A percentile compares a stretch with the other conserved stretches of the same genome.
phyloP scores from a whole-genome alignment of 495 filamentous ascomycete genomes.

The Tetracladium setigerum region DNA sequence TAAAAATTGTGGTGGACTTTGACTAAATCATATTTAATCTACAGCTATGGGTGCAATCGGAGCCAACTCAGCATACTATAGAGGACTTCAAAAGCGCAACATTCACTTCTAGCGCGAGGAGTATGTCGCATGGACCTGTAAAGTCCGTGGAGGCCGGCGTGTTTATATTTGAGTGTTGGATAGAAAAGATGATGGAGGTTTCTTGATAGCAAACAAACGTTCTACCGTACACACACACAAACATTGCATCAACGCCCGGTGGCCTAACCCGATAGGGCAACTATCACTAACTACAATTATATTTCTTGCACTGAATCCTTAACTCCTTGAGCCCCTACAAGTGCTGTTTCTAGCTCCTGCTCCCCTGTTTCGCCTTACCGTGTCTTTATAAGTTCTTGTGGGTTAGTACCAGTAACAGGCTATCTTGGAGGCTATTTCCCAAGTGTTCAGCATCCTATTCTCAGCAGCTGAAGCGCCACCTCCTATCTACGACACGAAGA shows the following conservation, averaged over 20 bases:
- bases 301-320: conserved; percentile 19
- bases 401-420: conserved; percentile 26
- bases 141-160: conserved; percentile 51
- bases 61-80: conserved; percentile 33
- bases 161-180: conserved; percentile 56
- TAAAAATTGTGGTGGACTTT: no score
- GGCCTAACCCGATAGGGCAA: conserved; percentile 23
- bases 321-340: conserved; percentile 17
- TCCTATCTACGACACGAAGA: no score
- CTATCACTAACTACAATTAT: conserved; percentile 26
- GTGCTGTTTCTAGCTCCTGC: conserved; percentile 22
- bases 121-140: conserved; percentile 44
- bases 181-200: no score
- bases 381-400: conserved; percentile 21
- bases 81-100: conserved; percentile 19
- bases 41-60: conserved; percentile 55
- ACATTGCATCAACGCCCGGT: conserved; percentile 29
- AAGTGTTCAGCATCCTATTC: conserved; percentile 16
- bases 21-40: conserved; percentile 26
- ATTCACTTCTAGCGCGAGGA: conserved; percentile 31
- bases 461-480: no score
- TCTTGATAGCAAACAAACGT: no score
- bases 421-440: conserved; percentile 26
- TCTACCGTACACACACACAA: conserved; percentile 21
- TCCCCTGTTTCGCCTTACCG: conserved; percentile 14